Percentiles rank a stretch among this genome's conserved stretches.
These are phyloP conservation scores for Entomortierella chlamydospora DNA, from an alignment of 192 early-diverging fungal genomes.

Conservation along the genomic window DNA sequence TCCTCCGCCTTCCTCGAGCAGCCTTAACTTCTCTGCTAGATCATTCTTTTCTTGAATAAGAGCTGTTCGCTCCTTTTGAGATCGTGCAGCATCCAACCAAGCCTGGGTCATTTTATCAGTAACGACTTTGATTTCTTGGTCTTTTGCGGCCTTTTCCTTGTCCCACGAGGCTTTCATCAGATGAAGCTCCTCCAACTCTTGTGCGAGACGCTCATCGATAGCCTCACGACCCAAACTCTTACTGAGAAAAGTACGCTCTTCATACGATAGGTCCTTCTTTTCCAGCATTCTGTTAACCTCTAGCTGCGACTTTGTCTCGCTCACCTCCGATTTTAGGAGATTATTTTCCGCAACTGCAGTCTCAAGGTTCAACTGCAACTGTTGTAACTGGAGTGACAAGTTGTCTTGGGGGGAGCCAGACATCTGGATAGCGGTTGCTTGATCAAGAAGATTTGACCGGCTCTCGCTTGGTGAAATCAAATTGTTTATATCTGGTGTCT, in stretches of 20 bases:
- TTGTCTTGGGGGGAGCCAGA: constrained; percentile 9
- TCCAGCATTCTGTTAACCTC: constrained; percentile 57
- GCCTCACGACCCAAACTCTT: constrained; percentile 26
- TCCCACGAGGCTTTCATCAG: constrained; percentile 43
- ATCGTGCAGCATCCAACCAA: constrained; percentile 53
- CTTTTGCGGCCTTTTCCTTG: constrained; percentile 52
- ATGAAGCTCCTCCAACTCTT: constrained; percentile 53
- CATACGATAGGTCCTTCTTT: constrained; percentile 44
- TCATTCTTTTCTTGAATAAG: constrained; percentile 43
- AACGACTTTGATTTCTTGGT: constrained; percentile 48
- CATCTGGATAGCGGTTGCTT: constrained; percentile 35
- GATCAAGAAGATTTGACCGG: constrained; percentile 36
- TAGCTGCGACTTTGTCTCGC: constrained; percentile 67
- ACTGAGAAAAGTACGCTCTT: constrained; percentile 31
- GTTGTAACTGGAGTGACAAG: constrained; percentile 59
- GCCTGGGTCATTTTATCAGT: constrained; percentile 52
- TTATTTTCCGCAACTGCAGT: constrained; percentile 79
- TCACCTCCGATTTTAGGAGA: constrained; percentile 72
- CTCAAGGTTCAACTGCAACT: constrained; percentile 72
- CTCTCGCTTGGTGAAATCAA: constrained; percentile 37
- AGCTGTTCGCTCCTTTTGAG: constrained; percentile 41
- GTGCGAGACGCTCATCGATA: constrained; percentile 16
- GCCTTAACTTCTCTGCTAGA: constrained; percentile 31
- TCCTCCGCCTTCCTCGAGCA: constrained; percentile 31
- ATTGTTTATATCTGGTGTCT: constrained; percentile 21